These are phyloP conservation scores for Cyberlindnera veronae DNA, from an alignment of 805 yeast genomes.

Conservation along the genomic window DNA sequence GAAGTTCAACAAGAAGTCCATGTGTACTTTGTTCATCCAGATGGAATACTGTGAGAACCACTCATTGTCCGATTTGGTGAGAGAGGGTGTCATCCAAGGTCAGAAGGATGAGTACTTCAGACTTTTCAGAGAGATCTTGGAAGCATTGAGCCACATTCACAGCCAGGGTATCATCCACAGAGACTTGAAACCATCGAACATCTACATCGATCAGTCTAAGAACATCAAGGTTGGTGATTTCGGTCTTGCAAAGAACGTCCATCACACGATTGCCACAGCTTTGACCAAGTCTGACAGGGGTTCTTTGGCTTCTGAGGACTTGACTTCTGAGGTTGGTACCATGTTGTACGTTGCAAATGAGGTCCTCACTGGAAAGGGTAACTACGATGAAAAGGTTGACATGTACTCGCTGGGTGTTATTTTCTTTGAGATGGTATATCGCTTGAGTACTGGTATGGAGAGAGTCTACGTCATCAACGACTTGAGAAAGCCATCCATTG, in stretches of 20 bases:
- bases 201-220: constrained; percentile 85
- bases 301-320: constrained; percentile 50
- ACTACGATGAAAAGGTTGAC: constrained; percentile 92
- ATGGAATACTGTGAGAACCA: constrained; percentile 99
- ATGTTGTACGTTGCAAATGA: constrained; percentile 90
- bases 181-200: constrained; percentile 92
- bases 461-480: constrained; percentile 68
- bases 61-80: constrained; percentile 79
- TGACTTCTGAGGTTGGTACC: constrained; percentile 93
- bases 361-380: constrained; percentile 65
- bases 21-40: constrained; percentile 84
- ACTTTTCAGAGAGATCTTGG: constrained; percentile 78
- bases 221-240: constrained; percentile 95
- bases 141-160: constrained; percentile 88
- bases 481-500: constrained; percentile 54
- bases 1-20: constrained; percentile 29
- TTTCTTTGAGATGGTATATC: constrained; percentile 90
- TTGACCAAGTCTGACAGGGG: constrained; percentile 27
- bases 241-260: constrained; percentile 92
- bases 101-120: constrained; percentile 87
- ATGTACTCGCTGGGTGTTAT: constrained; percentile 94
- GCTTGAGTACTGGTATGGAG: constrained; percentile 91
- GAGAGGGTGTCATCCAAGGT: constrained; percentile 63
- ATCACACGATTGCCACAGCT: constrained; percentile 34
- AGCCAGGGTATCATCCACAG: constrained; percentile 93